Conservation (phyloP, 768 basidiomycete species). For the Pulveroboletus sp. region DNA sequence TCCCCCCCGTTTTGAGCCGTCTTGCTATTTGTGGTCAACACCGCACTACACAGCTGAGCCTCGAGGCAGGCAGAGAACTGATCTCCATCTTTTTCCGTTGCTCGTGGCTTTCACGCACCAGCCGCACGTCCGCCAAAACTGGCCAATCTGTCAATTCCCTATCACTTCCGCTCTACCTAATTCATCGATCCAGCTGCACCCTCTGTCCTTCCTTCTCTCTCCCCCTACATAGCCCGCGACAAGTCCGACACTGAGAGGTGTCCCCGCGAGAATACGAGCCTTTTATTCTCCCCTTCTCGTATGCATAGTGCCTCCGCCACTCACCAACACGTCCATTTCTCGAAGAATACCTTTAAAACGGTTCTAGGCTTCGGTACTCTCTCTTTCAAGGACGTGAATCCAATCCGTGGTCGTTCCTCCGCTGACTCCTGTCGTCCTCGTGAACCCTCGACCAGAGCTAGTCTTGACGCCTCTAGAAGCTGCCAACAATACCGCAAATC, state of each 20-base stretch:
- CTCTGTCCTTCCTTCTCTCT: slow-evolving; percentile 24
- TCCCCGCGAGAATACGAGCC: slow-evolving; percentile 24
- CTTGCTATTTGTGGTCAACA: slow-evolving; percentile 21
- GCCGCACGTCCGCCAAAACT: slow-evolving; percentile 30
- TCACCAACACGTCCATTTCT: slow-evolving; percentile 31
- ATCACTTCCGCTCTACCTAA: slow-evolving; percentile 28
- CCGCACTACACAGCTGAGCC: slow-evolving; percentile 21
- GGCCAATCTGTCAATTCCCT: slow-evolving; percentile 26
- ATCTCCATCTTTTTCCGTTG: slow-evolving; percentile 28
- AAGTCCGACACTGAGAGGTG: slow-evolving; percentile 21
- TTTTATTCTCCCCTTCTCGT: slow-evolving; percentile 27
- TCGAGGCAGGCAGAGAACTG: slow-evolving; percentile 26
- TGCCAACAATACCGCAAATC: slow-evolving; percentile 35
- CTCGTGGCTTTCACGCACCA: slow-evolving; percentile 35
- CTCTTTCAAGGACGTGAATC: slow-evolving; percentile 34
- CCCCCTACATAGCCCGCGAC: slow-evolving; percentile 25
- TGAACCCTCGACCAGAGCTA: slow-evolving; percentile 35
- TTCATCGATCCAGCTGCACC: slow-evolving; percentile 26
- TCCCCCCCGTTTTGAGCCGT: slow-evolving; percentile 10
- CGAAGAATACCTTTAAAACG: slow-evolving; percentile 45
- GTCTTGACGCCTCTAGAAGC: slow-evolving; percentile 41
- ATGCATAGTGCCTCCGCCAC: slow-evolving; percentile 42
- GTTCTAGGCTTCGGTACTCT: slow-evolving; percentile 42
- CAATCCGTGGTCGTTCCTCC: slow-evolving; percentile 27
- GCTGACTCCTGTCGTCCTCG: slow-evolving; percentile 24